These are phyloP conservation scores for Croton setiger DNA, from an alignment of 441 rosid genomes.

Conservation along the genomic window DNA sequence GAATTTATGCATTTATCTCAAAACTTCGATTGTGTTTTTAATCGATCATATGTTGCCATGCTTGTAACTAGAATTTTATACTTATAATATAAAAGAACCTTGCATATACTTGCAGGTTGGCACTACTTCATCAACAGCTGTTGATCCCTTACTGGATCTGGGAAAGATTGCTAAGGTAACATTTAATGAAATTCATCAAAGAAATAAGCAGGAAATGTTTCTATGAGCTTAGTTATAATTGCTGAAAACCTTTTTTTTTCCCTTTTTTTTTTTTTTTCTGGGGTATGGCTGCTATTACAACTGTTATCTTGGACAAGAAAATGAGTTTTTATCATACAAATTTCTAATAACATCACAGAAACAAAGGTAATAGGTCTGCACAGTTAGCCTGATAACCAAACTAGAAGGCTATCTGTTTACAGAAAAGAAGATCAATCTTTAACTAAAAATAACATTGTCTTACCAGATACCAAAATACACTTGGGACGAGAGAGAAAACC, in stretches of 20 bases:
- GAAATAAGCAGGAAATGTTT: slow-evolving; percentile 11
- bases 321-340: background rate
- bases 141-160: slow-evolving; percentile 65
- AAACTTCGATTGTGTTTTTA: background rate
- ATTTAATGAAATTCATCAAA: slow-evolving; percentile 3
- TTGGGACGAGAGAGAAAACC: background rate
- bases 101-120: slow-evolving; percentile 57
- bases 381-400: background rate
- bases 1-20: no score
- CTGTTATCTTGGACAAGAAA: background rate
- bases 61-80: background rate
- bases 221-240: background rate
- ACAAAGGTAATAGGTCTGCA: background rate
- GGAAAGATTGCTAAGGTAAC: slow-evolving; percentile 70
- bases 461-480: background rate
- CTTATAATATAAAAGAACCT: slow-evolving; percentile 1
- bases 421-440: background rate
- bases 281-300: background rate
- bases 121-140: slow-evolving; percentile 87
- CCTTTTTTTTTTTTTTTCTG: background rate
- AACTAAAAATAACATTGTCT: background rate
- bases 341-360: background rate
- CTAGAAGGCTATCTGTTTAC: background rate
- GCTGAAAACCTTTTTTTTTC: no score
- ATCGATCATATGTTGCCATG: background rate